Evolutionary conservation across 805 yeast genomes (phyloP), one percentile per base, ranked within the genome.

Genomic region (Ogataea pilisensis): DNA sequence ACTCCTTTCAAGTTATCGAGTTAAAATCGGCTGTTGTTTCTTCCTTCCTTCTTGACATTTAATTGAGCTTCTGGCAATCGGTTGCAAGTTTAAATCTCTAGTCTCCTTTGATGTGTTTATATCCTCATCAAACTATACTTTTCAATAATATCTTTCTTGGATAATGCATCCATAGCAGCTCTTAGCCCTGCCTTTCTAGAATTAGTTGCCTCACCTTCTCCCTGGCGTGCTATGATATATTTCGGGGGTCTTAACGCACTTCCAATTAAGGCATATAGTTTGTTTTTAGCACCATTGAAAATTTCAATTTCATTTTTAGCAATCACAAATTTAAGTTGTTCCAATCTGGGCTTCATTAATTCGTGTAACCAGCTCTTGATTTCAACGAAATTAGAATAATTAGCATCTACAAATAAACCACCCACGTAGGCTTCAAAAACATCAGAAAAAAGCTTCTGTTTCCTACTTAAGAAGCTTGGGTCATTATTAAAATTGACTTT

Each of bases 351-450:
- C n/a, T 61, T 63, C 25, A 81, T 73, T 30, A 83, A 59, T 35
- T 65, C 59, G 5, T 59, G 52, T 21, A 85, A 56, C 91, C 91
- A 85, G 11, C 66, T 60, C 48, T 72, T 72, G 6, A 84, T 72
- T 18, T 61, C 69, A 2, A 65, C 58, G 36, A 74, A 64, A 44
- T 78, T 75, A 14, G 65, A 60, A 11, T 64, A 65, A 31, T 74
- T 66, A 8, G 53, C 40, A 47, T 85, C 95, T 18, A 77, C 68
- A 7, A 74, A 73, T 25, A 91, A 61, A 0, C 95, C 99, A 6
- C 96, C 98, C 34, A 93, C 72, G 51, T 91, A 91, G 0, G 98
- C 96, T 63, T 93, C 99, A 58, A 91, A 86, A 0, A 85, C 79
- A 69, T 91, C 99, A 0, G 98, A 96, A 54, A 74, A 75, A 4